Conservation (phyloP, 257 asterid genomes). For the Nicotiana undulata region DNA sequence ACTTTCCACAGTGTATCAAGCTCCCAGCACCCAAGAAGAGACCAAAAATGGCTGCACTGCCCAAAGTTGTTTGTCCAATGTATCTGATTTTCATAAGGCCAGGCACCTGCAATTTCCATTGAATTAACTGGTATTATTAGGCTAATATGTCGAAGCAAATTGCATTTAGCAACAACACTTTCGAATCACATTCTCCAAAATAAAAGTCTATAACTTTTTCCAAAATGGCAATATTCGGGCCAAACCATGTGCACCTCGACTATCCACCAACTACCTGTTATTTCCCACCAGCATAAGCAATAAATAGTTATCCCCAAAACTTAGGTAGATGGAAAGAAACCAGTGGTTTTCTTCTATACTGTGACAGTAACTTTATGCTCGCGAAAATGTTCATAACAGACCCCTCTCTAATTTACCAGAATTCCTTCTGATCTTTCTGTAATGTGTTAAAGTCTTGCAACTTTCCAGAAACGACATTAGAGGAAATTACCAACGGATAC, state of each 20-base stretch:
- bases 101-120: constrained; percentile 52
- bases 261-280: no score
- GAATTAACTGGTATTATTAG: background rate
- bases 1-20: constrained; percentile 80
- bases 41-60: constrained; percentile 85
- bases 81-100: constrained; percentile 69
- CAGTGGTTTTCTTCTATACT: no score
- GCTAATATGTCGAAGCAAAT: background rate
- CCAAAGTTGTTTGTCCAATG: constrained; percentile 73
- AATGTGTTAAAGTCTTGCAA: background rate
- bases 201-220: background rate
- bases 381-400: background rate
- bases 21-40: constrained; percentile 92
- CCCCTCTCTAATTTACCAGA: background rate
- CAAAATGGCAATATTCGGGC: no score
- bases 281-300: background rate
- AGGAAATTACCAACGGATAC: background rate
- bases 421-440: background rate
- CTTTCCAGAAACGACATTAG: background rate
- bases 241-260: background rate
- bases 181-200: background rate
- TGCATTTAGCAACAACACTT: background rate
- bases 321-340: background rate
- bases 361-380: no score
- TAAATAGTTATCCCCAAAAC: background rate